phyloP scores from a whole-genome alignment of 2,329 filamentous ascomycete species.

The Penicillium sp. region DNA sequence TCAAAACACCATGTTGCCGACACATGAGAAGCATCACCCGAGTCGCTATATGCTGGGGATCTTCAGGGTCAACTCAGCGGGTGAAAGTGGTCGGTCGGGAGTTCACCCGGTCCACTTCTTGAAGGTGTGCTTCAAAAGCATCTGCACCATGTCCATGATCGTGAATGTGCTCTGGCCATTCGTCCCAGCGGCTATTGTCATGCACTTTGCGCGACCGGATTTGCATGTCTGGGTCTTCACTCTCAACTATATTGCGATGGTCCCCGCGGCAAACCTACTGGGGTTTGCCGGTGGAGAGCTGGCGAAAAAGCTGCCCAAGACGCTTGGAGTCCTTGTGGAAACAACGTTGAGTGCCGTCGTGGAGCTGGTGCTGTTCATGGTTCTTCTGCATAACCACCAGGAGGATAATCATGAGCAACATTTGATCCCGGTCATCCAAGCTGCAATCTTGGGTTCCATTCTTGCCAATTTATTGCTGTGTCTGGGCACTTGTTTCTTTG shows the following conservation, averaged over 20 bases:
- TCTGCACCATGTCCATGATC: conserved; percentile 56
- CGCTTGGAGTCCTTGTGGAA: conserved; percentile 49
- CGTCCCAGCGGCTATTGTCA: conserved; percentile 64
- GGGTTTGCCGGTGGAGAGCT: conserved; percentile 69
- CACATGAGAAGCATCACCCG: conserved; percentile 19
- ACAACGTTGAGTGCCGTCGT: conserved; percentile 64
- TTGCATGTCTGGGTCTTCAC: conserved; percentile 61
- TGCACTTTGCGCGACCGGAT: conserved; percentile 53
- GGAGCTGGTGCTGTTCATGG: conserved; percentile 77
- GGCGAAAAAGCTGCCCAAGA: conserved; percentile 68
- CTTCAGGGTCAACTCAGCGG: conserved; percentile 41
- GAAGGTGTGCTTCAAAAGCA: conserved; percentile 58
- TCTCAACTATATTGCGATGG: conserved; percentile 69
- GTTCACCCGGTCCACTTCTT: conserved; percentile 61
- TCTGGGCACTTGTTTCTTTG: conserved; percentile 72
- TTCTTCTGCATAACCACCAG: conserved; percentile 55
- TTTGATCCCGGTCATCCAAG: conserved; percentile 64
- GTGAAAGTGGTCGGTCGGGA: conserved; percentile 63
- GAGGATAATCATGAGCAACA: conserved; percentile 33
- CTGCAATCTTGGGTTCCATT: conserved; percentile 76
- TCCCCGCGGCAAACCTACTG: conserved; percentile 68
- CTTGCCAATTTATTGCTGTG: conserved; percentile 76
- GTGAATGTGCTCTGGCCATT: conserved; percentile 71
- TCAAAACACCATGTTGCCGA: conserved; percentile 23
- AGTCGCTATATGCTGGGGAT: conserved; percentile 17